A percentile compares a stretch with the other conserved stretches of the same genome.
Conservation (phyloP, 805 yeast genomes). For the Candida khao-thaluensis region DNA sequence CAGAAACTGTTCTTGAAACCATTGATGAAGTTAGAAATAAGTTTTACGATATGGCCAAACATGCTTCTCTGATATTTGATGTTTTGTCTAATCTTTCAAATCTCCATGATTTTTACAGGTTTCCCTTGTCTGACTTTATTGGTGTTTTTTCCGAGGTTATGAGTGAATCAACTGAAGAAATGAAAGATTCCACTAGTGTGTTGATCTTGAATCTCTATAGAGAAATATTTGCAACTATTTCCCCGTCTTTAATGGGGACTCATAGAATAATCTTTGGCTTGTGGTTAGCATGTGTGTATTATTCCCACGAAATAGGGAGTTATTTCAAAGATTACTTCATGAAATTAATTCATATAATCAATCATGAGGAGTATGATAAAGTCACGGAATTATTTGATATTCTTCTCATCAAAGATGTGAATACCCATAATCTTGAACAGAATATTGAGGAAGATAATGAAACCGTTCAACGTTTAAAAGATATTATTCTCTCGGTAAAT, state of each 20-base stretch:
- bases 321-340: constrained; percentile 19
- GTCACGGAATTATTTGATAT: constrained; percentile 1
- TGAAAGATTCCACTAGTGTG: constrained; percentile 15
- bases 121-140: constrained; percentile 44
- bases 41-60: constrained; percentile 55
- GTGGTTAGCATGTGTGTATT: constrained; percentile 29
- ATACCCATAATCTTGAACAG: constrained; percentile 1
- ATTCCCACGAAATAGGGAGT: constrained; percentile 24
- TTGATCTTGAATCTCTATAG: constrained; percentile 42
- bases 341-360: constrained; percentile 4
- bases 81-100: constrained; percentile 38
- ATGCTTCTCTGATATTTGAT: constrained; percentile 50
- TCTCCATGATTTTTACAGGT: constrained; percentile 56
- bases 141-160: constrained; percentile 15
- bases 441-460: neutral
- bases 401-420: constrained; percentile 7
- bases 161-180: constrained; percentile 17
- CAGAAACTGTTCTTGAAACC: constrained; percentile 52
- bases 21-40: constrained; percentile 48
- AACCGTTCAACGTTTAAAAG: neutral
- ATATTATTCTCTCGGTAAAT: constrained; percentile 5
- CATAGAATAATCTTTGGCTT: constrained; percentile 50
- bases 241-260: constrained; percentile 44
- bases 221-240: constrained; percentile 45
- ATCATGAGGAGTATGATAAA: neutral